These are phyloP conservation scores for Friedmanniomyces simplex DNA, from an alignment of 495 filamentous ascomycete species.

Conservation along the genomic window DNA sequence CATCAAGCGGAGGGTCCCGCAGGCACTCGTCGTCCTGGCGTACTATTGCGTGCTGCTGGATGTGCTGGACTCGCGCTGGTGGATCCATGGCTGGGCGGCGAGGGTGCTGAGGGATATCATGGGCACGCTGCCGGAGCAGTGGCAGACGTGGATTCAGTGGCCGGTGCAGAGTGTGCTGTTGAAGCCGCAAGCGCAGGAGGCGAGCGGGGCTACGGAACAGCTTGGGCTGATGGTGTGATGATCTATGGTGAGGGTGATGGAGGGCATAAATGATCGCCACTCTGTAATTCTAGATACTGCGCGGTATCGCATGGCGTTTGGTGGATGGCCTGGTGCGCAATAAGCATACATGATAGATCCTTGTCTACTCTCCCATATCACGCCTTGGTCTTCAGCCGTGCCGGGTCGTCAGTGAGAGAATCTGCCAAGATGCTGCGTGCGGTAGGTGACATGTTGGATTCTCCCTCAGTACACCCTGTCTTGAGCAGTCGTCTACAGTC, in stretches of 20 bases:
- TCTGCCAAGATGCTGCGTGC: too few species aligned
- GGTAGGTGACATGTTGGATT: too few species aligned
- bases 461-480: too few species aligned
- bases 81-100: constrained; percentile 14
- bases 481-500: too few species aligned
- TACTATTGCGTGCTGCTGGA: constrained; percentile 19
- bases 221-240: neutral
- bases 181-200: neutral
- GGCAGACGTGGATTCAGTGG: constrained; percentile 20
- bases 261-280: neutral
- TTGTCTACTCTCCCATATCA: neutral
- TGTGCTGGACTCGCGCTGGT: constrained; percentile 12
- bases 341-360: neutral
- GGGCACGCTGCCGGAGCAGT: constrained; percentile 8
- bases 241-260: neutral
- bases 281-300: neutral
- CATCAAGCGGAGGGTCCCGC: constrained; percentile 14
- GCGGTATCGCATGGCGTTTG: neutral
- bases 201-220: neutral
- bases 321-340: neutral
- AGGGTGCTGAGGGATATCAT: constrained; percentile 16
- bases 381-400: too few species aligned
- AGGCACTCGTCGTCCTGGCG: constrained; percentile 16
- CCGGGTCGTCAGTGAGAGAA: too few species aligned
- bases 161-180: constrained; percentile 8